phyloP scores from a whole-genome alignment of 1,284 basidiomycete species.

The Cutaneotrichosporon daszewskae region DNA sequence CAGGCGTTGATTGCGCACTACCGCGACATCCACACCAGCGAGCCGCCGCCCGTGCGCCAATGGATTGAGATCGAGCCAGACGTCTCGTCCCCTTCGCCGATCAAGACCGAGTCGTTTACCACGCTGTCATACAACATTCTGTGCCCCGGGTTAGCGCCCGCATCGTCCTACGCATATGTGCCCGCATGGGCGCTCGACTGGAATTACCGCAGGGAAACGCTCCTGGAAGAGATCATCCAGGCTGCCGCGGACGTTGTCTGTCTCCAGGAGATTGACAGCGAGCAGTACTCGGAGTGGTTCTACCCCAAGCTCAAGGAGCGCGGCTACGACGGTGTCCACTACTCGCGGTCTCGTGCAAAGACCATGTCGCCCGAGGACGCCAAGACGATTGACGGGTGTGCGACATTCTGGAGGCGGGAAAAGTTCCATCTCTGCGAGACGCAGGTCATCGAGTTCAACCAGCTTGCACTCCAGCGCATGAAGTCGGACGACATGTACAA shows the following conservation, averaged over 20 bases:
- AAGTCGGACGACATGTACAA: slow-evolving; percentile 99
- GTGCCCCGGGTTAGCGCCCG: slow-evolving; percentile 85
- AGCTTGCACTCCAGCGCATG: slow-evolving; percentile 89
- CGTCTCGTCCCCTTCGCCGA: slow-evolving; percentile 55
- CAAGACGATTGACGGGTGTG: slow-evolving; percentile 90
- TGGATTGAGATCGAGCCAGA: slow-evolving; percentile 74
- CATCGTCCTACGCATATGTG: slow-evolving; percentile 90
- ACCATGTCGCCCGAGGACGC: slow-evolving; percentile 87
- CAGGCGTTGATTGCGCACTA: slow-evolving; percentile 78
- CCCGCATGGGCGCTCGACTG: slow-evolving; percentile 93
- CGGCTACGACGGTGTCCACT: slow-evolving; percentile 88
- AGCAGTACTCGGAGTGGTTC: slow-evolving; percentile 93
- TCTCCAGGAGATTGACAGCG: slow-evolving; percentile 83
- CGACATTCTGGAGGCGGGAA: slow-evolving; percentile 86
- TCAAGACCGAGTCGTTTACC: slow-evolving; percentile 61
- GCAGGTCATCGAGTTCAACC: slow-evolving; percentile 89
- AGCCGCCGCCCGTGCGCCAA: slow-evolving; percentile 71
- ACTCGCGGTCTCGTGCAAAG: slow-evolving; percentile 89
- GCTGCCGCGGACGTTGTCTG: slow-evolving; percentile 88
- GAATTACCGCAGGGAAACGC: slow-evolving; percentile 89
- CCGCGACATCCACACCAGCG: slow-evolving; percentile 56
- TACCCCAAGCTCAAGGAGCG: slow-evolving; percentile 65
- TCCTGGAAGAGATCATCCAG: slow-evolving; percentile 77
- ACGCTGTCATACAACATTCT: slow-evolving; percentile 92
- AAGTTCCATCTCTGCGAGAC: slow-evolving; percentile 93